Evolutionary conservation across 345 rosid genomes (phyloP).

Genomic region (Eucalyptus brandiana): DNA sequence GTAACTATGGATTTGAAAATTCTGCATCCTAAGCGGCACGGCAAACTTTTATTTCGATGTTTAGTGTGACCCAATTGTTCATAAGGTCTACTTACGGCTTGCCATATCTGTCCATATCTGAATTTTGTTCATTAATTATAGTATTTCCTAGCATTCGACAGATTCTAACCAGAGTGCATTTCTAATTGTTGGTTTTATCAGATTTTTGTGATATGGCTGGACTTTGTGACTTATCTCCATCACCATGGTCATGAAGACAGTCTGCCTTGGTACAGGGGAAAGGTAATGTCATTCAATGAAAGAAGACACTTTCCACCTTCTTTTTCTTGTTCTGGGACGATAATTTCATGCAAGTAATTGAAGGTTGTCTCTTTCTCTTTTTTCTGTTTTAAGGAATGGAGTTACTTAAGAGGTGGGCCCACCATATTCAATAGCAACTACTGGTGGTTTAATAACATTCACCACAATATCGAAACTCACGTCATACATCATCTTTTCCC

Average conservation of each 20-base stretch:
- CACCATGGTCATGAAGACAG: slow-evolving; percentile 76
- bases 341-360: background rate
- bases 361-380: background rate
- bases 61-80: background rate
- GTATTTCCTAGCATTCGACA: background rate
- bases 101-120: background rate
- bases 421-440: slow-evolving; percentile 80
- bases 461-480: slow-evolving; percentile 85
- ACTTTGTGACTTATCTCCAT: slow-evolving; percentile 71
- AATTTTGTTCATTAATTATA: background rate
- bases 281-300: slow-evolving; percentile 22
- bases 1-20: no score
- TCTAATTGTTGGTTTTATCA: background rate
- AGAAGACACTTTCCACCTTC: background rate
- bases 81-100: background rate
- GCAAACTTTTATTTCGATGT: background rate
- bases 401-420: slow-evolving; percentile 82
- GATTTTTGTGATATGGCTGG: slow-evolving; percentile 81
- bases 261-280: slow-evolving; percentile 88
- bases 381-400: slow-evolving; percentile 49
- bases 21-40: no score
- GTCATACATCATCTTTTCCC: slow-evolving; percentile 92
- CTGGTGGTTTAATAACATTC: slow-evolving; percentile 76
- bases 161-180: background rate
- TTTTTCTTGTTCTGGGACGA: background rate